A percentile compares a stretch with the other conserved stretches of the same genome.
Conservation (phyloP, 2,329 filamentous ascomycete genomes). For the Hansfordia pulvinata region DNA sequence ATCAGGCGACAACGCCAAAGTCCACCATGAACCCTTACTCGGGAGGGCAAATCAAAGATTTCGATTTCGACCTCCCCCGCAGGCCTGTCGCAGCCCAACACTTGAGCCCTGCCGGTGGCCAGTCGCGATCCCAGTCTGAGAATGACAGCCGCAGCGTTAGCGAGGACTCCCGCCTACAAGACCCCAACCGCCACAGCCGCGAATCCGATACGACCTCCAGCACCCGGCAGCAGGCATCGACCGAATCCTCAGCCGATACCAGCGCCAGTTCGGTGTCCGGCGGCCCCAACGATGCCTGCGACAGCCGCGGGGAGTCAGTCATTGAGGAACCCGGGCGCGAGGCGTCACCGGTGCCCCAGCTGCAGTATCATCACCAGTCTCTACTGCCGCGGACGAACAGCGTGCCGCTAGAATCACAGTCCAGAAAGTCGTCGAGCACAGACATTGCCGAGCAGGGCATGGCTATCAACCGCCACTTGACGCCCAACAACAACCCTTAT, state of each 20-base stretch:
- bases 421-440: conserved; percentile 33
- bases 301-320: conserved; percentile 34
- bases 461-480: conserved; percentile 47
- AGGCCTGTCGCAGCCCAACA: conserved; percentile 9
- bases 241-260: conserved; percentile 38
- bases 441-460: conserved; percentile 36
- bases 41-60: no score
- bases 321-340: conserved; percentile 27
- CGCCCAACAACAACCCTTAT: conserved; percentile 41
- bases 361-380: conserved; percentile 47
- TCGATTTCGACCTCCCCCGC: conserved; percentile 10
- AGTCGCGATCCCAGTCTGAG: conserved; percentile 6
- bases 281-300: conserved; percentile 29
- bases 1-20: conserved; percentile 1
- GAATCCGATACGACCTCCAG: conserved; percentile 38
- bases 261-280: conserved; percentile 42
- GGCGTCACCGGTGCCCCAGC: conserved; percentile 35
- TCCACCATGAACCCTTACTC: no score
- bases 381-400: conserved; percentile 27
- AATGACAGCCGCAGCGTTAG: conserved; percentile 7
- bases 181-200: conserved; percentile 31
- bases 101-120: conserved; percentile 6
- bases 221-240: conserved; percentile 33
- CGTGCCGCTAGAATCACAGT: conserved; percentile 24
- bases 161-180: conserved; percentile 9